These are phyloP conservation scores for Aspergillus hancockii DNA, from an alignment of 495 filamentous ascomycete genomes.

Conservation along the genomic window DNA sequence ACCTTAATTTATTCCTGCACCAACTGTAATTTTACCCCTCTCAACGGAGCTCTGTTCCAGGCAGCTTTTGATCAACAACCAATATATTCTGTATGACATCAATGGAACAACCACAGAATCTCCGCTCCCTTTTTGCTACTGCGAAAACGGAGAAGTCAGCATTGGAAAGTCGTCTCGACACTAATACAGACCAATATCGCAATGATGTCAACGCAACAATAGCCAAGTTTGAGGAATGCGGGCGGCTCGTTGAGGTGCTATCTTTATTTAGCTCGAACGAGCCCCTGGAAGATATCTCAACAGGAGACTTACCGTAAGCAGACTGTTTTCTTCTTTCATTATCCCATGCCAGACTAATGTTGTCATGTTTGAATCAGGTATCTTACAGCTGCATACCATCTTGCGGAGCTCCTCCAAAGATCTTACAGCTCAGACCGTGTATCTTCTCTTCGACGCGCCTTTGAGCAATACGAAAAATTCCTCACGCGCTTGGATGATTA, in stretches of 20 bases:
- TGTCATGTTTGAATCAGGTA: slow-evolving; percentile 49
- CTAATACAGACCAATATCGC: slow-evolving; percentile 62
- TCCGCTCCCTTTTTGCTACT: slow-evolving; percentile 57
- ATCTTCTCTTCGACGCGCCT: slow-evolving; percentile 58
- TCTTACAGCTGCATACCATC: slow-evolving; percentile 64
- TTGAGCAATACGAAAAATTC: slow-evolving; percentile 72
- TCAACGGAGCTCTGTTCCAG: slow-evolving; percentile 15
- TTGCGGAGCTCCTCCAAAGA: slow-evolving; percentile 67
- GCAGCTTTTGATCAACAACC: slow-evolving; percentile 5
- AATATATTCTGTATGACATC: slow-evolving; percentile 5
- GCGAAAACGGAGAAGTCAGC: slow-evolving; percentile 56
- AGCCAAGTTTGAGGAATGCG: slow-evolving; percentile 69
- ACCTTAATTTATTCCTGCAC: slow-evolving; percentile 4
- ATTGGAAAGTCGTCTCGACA: slow-evolving; percentile 49
- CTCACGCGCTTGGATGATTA: slow-evolving; percentile 77
- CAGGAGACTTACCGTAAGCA: slow-evolving; percentile 73
- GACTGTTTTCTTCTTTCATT: slow-evolving; percentile 28
- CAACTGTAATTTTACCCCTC: slow-evolving; percentile 14
- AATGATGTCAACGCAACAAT: slow-evolving; percentile 67
- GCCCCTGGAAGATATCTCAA: slow-evolving; percentile 81
- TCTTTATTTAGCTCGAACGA: slow-evolving; percentile 92
- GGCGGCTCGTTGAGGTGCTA: slow-evolving; percentile 64
- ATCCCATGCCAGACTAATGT: slow-evolving; percentile 18
- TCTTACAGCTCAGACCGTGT: slow-evolving; percentile 60
- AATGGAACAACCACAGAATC: slow-evolving; percentile 62